A percentile compares a stretch with the other conserved stretches of the same genome.
phyloP scores from a whole-genome alignment of 106 monocot species.

The Vanilla planifolia region DNA sequence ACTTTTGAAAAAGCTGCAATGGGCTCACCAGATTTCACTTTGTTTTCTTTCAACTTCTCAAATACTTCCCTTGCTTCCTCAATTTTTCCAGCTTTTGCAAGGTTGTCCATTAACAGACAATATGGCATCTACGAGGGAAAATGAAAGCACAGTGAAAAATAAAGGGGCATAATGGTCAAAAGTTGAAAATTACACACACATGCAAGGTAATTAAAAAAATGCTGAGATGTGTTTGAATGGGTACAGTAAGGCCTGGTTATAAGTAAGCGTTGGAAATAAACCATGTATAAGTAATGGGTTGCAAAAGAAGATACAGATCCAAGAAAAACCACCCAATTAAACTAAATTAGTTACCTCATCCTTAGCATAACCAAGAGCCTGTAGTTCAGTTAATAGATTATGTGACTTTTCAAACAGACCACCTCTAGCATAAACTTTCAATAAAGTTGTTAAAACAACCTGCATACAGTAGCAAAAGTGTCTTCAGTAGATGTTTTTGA shows the following conservation, averaged over 20 bases:
- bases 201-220: background rate
- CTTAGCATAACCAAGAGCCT: slow-evolving; percentile 58
- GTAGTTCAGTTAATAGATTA: slow-evolving; percentile 60
- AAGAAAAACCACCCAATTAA: too few species aligned
- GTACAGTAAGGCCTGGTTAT: background rate
- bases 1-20: too few species aligned
- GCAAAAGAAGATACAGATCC: too few species aligned
- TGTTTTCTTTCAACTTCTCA: slow-evolving; percentile 56
- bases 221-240: background rate
- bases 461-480: slow-evolving; percentile 19
- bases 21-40: slow-evolving; percentile 61
- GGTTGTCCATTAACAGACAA: slow-evolving; percentile 76
- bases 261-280: background rate
- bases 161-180: background rate
- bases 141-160: background rate
- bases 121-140: slow-evolving; percentile 57
- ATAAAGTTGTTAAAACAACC: slow-evolving; percentile 84
- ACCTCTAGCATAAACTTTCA: slow-evolving; percentile 85
- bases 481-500: slow-evolving; percentile 1
- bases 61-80: slow-evolving; percentile 70
- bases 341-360: slow-evolving; percentile 57
- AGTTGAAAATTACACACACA: background rate
- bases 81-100: slow-evolving; percentile 70
- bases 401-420: slow-evolving; percentile 80
- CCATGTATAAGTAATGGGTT: background rate